Percentiles rank a stretch among this genome's conserved stretches.
Conservation (phyloP, 768 basidiomycete genomes). For the Boletus barrowsii region DNA sequence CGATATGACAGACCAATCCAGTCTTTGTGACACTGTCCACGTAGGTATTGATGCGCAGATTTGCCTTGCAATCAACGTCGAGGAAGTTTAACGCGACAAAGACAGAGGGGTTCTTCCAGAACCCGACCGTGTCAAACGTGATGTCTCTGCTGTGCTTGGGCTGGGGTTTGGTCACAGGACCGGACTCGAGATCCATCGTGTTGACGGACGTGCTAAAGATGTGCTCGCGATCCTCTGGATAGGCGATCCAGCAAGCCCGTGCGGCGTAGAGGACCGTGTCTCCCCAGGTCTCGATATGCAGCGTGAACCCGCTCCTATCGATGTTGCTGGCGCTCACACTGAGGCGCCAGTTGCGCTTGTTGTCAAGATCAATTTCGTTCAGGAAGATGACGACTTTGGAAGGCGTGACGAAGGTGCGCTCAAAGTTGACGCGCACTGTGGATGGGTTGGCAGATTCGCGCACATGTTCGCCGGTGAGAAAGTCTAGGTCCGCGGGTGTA, state of each 20-base stretch:
- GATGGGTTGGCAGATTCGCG: background rate
- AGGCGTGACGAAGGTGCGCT: background rate
- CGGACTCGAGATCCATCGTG: slow-evolving; percentile 1
- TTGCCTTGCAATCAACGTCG: slow-evolving; percentile 4
- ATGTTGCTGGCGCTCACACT: slow-evolving; percentile 5
- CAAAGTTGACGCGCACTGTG: slow-evolving; percentile 1
- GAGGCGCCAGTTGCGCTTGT: background rate
- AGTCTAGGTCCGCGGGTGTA: slow-evolving; percentile 9
- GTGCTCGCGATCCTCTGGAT: slow-evolving; percentile 18
- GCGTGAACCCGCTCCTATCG: slow-evolving; percentile 14
- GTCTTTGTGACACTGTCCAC: slow-evolving; percentile 6
- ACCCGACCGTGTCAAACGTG: background rate
- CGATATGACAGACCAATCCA: slow-evolving; percentile 7
- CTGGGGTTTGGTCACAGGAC: slow-evolving; percentile 1
- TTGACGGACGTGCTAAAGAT: slow-evolving; percentile 16
- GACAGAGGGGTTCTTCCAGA: slow-evolving; percentile 14
- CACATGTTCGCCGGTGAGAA: slow-evolving; percentile 11
- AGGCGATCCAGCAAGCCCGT: slow-evolving; percentile 17
- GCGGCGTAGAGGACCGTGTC: slow-evolving; percentile 3
- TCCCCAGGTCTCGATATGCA: slow-evolving; percentile 10
- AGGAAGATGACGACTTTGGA: background rate
- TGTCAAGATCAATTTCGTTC: background rate
- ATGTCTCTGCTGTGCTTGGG: slow-evolving; percentile 3
- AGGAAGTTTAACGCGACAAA: slow-evolving; percentile 20
- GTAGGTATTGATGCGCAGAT: slow-evolving; percentile 13